These are phyloP conservation scores for Arthroderma uncinatum DNA, from an alignment of 2,329 filamentous ascomycete species.

Conservation along the genomic window DNA sequence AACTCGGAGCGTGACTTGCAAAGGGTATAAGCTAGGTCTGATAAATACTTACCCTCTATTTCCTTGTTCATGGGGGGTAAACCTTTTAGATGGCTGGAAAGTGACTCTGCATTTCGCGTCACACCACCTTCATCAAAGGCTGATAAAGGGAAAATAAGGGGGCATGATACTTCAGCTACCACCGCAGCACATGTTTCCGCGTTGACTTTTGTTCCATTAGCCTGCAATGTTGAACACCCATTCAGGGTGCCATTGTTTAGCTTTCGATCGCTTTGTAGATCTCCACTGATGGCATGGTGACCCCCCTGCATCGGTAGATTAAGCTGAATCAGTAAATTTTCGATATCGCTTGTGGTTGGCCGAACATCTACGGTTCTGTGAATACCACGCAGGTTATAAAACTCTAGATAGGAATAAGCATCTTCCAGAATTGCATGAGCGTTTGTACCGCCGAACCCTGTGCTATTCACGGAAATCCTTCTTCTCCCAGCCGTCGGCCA, in stretches of 20 bases:
- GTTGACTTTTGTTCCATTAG: not conserved
- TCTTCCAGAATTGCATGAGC: conserved; percentile 14
- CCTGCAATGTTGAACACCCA: not conserved
- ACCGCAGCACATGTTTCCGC: not conserved
- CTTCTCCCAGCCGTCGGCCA: conserved; percentile 19
- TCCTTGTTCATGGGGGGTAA: not conserved
- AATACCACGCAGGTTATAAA: not conserved
- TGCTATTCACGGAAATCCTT: conserved; percentile 14
- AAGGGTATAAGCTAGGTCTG: conserved; percentile 2
- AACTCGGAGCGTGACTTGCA: not conserved
- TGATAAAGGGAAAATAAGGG: conserved; percentile 12
- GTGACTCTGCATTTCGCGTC: conserved; percentile 27
- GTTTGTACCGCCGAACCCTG: conserved; percentile 15
- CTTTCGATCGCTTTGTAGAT: no score
- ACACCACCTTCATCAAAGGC: conserved; percentile 18
- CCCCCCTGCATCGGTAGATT: no score
- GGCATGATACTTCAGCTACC: not conserved
- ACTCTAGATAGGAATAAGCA: not conserved
- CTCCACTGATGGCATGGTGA: no score
- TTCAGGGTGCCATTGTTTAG: not conserved
- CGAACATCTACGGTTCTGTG: no score
- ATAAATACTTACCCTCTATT: not conserved
- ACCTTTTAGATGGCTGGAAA: not conserved
- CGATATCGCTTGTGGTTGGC: no score
- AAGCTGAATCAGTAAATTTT: conserved; percentile 1